These are phyloP conservation scores for Pistacia vera DNA, from an alignment of 345 rosid species.

Conservation along the genomic window DNA sequence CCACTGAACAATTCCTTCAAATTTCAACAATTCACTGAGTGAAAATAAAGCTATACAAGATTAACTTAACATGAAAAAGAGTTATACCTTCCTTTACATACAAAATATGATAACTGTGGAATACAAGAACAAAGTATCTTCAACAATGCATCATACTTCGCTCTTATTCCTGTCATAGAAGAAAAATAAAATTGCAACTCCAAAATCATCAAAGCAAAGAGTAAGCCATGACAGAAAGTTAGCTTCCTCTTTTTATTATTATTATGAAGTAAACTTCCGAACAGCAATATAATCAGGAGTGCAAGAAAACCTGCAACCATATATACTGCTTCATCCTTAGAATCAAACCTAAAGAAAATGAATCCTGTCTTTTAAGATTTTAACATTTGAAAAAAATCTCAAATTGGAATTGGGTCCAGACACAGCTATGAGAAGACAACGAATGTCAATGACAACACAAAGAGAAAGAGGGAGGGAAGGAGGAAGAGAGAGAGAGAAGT, in stretches of 20 bases:
- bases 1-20: not conserved
- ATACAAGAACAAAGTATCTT: constrained; percentile 58
- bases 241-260: not conserved
- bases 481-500: not conserved
- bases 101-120: constrained; percentile 42
- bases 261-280: not conserved
- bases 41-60: constrained; percentile 1
- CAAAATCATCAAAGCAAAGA: constrained; percentile 6
- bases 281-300: not conserved
- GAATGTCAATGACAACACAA: not conserved
- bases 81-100: constrained; percentile 70
- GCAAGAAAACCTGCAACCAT: not conserved
- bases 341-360: not conserved
- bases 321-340: not conserved
- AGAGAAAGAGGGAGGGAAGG: not conserved
- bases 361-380: not conserved
- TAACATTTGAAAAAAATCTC: not conserved
- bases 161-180: constrained; percentile 56
- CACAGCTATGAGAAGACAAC: not conserved
- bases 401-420: not conserved
- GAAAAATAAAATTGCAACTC: constrained; percentile 4
- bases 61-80: not conserved
- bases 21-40: constrained; percentile 1
- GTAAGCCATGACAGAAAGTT: not conserved
- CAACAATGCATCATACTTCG: constrained; percentile 56